Conservation (phyloP, 1,284 basidiomycete species). For the Volvariella volvacea region DNA sequence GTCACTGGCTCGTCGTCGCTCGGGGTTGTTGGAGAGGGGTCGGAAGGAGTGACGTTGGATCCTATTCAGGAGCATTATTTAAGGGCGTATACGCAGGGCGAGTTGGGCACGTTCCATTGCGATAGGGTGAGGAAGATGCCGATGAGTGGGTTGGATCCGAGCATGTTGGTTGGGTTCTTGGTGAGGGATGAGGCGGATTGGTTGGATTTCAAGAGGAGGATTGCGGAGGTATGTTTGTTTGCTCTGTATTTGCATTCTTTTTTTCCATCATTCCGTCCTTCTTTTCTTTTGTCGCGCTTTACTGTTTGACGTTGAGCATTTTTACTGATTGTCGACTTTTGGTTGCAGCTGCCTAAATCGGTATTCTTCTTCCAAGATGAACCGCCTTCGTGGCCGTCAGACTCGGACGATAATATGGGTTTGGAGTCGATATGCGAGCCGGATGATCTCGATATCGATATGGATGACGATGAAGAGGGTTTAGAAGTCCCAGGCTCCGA, state of each 20-base stretch:
- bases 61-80: conserved; percentile 32
- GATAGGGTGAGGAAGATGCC: conserved; percentile 93
- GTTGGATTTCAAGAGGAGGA: conserved; percentile 71
- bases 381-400: conserved; percentile 72
- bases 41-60: conserved; percentile 8
- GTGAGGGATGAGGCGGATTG: conserved; percentile 80
- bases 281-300: conserved; percentile 14
- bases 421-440: conserved; percentile 78
- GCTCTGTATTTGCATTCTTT: conserved; percentile 9
- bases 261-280: conserved; percentile 9
- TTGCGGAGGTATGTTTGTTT: conserved; percentile 54
- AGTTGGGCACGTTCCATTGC: conserved; percentile 89
- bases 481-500: conserved; percentile 13
- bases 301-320: neutral
- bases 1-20: neutral
- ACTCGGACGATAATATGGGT: conserved; percentile 71
- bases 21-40: conserved; percentile 6
- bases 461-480: conserved; percentile 31
- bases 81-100: conserved; percentile 41
- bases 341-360: conserved; percentile 57
- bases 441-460: conserved; percentile 53
- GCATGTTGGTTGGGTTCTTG: conserved; percentile 94
- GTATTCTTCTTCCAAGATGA: conserved; percentile 85
- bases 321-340: neutral
- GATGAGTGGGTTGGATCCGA: conserved; percentile 86